Base-by-base conservation (phyloP, 176 grass and related monocot genomes). In the Juncus effusus region DNA sequence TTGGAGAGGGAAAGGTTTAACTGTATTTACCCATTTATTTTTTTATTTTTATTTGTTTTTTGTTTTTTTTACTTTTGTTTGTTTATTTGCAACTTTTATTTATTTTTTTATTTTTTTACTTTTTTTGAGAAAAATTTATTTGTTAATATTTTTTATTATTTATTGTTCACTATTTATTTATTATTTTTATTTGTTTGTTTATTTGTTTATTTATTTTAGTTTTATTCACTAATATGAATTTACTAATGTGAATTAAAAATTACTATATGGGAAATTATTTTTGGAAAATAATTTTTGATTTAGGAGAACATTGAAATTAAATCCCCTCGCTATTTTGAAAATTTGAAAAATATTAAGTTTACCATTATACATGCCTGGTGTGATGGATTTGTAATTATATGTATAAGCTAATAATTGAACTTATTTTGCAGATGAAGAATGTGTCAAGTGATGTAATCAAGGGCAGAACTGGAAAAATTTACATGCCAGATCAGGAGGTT, bases 401-500 rank as follows among this genome's bases (percentile, higher is more conserved):
- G 4, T 67, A 11, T 45, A 41, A 40, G 19, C 41, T 9, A 8
- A 59, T 73, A 28, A 28, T 28, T 28, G 19, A 28, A 28, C 0
- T 28, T 53, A 76, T 56, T 3, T 80, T 79, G 59, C 82, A 97
- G 94, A 16, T 86, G 11, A 97, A 97, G 72, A 97, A 97, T 89
- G 88, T 97, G 36, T 75, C 36, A 0, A 80, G 87, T 58, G 83
- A 91, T 77, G 40, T 65, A 44, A 16, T 88, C 19, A 39, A 88
- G 16, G 90, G 85, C 40, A 94, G 6, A 68, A 37, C 79, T 56
- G 90, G 90, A 54, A 94, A 58, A 47, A 86, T 94, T 12, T 94
- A 85, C 76, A 94, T 94, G 57, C 90, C 90, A 80, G 79, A 94
- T 13, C 90, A 94, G 56, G 62, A 88, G 78, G 89, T 93, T 69